phyloP scores from a whole-genome alignment of 331 rosid species.

The Cydonia oblonga region DNA sequence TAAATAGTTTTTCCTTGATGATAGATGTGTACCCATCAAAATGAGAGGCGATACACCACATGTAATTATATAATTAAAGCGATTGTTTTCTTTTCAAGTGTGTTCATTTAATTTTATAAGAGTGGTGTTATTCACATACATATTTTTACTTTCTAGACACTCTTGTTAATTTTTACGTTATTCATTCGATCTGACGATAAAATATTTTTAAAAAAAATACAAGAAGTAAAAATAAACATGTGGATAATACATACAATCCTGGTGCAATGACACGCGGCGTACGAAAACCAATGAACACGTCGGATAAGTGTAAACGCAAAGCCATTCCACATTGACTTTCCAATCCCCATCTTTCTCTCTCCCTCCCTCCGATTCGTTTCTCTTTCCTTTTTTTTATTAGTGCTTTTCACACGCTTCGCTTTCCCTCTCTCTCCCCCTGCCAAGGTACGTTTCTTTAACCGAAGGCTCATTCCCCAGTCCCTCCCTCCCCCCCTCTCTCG shows the following conservation, averaged over 20 bases:
- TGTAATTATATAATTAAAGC: too few species aligned
- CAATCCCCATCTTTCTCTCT: background rate
- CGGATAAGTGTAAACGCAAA: background rate
- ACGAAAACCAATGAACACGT: background rate
- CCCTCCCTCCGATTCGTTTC: background rate
- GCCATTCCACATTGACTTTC: background rate
- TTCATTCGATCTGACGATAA: rapidly evolving
- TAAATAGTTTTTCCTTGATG: background rate
- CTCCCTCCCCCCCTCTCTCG: too few species aligned
- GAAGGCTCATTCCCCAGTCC: background rate
- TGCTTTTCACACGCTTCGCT: conserved; percentile 18
- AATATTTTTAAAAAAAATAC: too few species aligned
- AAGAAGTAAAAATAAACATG: rapidly evolving
- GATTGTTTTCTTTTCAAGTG: too few species aligned
- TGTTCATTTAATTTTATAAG: too few species aligned
- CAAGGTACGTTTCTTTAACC: background rate
- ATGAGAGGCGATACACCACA: rapidly evolving
- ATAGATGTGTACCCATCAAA: background rate
- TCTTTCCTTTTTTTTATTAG: too few species aligned
- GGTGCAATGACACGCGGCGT: too few species aligned
- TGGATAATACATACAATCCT: too few species aligned
- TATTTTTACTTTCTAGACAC: too few species aligned
- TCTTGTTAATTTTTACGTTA: too few species aligned
- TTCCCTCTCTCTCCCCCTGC: background rate
- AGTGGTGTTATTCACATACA: too few species aligned